Evolutionary conservation across 2,329 filamentous ascomycete species (phyloP).

Genomic region (Alternaria tenuissima): DNA sequence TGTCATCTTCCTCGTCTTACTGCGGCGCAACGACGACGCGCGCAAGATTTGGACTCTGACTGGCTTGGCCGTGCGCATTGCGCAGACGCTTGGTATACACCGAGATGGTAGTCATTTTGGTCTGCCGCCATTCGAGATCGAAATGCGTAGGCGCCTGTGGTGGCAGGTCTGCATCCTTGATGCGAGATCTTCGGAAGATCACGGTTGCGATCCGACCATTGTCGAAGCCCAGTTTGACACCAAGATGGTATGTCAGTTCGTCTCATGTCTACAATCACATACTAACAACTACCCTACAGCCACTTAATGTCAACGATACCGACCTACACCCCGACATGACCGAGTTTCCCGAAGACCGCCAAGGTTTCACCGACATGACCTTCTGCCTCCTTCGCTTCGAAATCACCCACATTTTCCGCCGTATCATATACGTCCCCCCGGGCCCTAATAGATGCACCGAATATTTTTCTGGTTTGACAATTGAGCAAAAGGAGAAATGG

Average conservation of each 20-base stretch:
- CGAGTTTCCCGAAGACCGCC: conserved; percentile 57
- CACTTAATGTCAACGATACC: conserved; percentile 64
- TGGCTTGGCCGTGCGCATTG: conserved; percentile 66
- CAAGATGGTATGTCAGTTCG: conserved; percentile 50
- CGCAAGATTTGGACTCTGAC: conserved; percentile 66
- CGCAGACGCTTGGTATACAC: conserved; percentile 68
- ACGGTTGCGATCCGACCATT: conserved; percentile 69
- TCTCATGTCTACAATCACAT: no score
- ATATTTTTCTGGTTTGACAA: conserved; percentile 54
- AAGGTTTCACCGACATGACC: conserved; percentile 67
- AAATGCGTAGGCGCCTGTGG: conserved; percentile 68
- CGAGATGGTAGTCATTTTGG: conserved; percentile 65
- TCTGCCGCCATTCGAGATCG: conserved; percentile 66
- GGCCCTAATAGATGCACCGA: conserved; percentile 53
- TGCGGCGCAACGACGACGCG: conserved; percentile 60
- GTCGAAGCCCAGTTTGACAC: conserved; percentile 68
- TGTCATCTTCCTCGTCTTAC: conserved; percentile 67
- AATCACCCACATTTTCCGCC: conserved; percentile 57
- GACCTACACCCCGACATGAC: conserved; percentile 61
- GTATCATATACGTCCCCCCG: conserved; percentile 56
- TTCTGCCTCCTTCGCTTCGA: conserved; percentile 64
- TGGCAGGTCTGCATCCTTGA: conserved; percentile 69
- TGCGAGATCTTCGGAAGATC: conserved; percentile 67
- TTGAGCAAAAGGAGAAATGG: conserved; percentile 60
- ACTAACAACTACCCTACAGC: conserved; percentile 38